Percentiles rank a stretch among this genome's conserved stretches.
phyloP scores from a whole-genome alignment of 1,284 basidiomycete species.

The Fomitopsis schrenkii region DNA sequence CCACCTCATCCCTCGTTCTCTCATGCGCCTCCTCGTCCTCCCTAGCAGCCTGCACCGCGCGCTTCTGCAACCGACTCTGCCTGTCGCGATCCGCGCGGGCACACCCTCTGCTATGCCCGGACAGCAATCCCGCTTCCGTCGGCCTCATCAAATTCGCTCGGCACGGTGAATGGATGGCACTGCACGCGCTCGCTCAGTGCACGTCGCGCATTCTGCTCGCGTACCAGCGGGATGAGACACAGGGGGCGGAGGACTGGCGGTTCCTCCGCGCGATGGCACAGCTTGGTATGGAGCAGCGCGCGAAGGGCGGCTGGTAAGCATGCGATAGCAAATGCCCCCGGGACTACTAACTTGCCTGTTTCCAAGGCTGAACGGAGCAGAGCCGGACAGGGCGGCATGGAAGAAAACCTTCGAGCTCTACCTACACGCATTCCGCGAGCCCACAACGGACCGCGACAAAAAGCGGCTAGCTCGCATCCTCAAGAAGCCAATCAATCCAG shows the following conservation, averaged over 20 bases:
- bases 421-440: constrained; percentile 54
- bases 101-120: constrained; percentile 73
- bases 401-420: constrained; percentile 55
- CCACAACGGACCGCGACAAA: constrained; percentile 42
- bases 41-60: constrained; percentile 47
- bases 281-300: constrained; percentile 64
- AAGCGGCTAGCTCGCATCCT: constrained; percentile 55
- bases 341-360: neutral
- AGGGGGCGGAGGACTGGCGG: constrained; percentile 44
- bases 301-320: constrained; percentile 47
- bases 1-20: constrained; percentile 41
- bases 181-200: constrained; percentile 68
- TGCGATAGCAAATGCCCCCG: constrained; percentile 1
- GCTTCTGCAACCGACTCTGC: constrained; percentile 82
- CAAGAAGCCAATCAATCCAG: constrained; percentile 50
- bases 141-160: constrained; percentile 61
- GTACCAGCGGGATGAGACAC: constrained; percentile 39
- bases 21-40: constrained; percentile 45
- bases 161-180: constrained; percentile 63
- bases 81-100: constrained; percentile 53
- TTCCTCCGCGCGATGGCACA: constrained; percentile 51
- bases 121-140: constrained; percentile 65
- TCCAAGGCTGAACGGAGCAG: constrained; percentile 29
- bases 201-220: constrained; percentile 62
- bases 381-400: constrained; percentile 62